Evolutionary conservation across 495 filamentous ascomycete species (phyloP).

Genomic region (Bacidia gigantensis): DNA sequence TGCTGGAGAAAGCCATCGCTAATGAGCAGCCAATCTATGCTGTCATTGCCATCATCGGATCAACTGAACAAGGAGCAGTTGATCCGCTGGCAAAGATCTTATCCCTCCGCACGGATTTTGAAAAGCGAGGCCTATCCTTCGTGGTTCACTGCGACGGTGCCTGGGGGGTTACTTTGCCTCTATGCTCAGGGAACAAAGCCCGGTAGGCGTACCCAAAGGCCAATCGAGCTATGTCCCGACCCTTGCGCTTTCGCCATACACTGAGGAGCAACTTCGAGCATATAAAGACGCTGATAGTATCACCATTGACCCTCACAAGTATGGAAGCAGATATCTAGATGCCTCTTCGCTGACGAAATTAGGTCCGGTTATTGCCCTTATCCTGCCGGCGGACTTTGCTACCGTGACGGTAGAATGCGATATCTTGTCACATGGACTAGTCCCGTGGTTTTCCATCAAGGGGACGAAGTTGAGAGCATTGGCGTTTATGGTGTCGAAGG

Average conservation of each 20-base stretch:
- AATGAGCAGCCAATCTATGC: conserved; percentile 24
- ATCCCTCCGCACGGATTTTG: conserved; percentile 25
- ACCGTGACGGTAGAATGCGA: conserved; percentile 32
- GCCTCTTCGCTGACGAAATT: conserved; percentile 37
- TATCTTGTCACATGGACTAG: conserved; percentile 35
- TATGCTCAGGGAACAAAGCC: conserved; percentile 21
- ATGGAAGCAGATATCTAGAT: too few relatives aligned
- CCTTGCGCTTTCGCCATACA: conserved; percentile 21
- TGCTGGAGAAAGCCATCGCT: conserved; percentile 21
- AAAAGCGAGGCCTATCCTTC: conserved; percentile 29
- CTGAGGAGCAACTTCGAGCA: conserved; percentile 24
- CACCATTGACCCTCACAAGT: neutral
- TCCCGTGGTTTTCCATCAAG: conserved; percentile 26
- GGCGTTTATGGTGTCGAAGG: conserved; percentile 36
- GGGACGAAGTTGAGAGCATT: conserved; percentile 24
- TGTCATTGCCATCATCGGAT: conserved; percentile 22
- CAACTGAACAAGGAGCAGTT: conserved; percentile 28
- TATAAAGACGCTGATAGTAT: conserved; percentile 25
- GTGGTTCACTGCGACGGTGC: conserved; percentile 33
- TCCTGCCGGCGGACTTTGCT: conserved; percentile 32
- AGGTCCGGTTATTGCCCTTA: conserved; percentile 37
- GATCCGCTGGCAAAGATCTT: conserved; percentile 28
- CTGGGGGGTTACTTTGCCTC: conserved; percentile 40
- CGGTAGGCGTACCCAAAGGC: conserved; percentile 13
- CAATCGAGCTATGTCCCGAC: conserved; percentile 23